A percentile compares a stretch with the other conserved stretches of the same genome.
phyloP scores from a whole-genome alignment of 768 basidiomycete species.

The Asterophora lycoperdoides region DNA sequence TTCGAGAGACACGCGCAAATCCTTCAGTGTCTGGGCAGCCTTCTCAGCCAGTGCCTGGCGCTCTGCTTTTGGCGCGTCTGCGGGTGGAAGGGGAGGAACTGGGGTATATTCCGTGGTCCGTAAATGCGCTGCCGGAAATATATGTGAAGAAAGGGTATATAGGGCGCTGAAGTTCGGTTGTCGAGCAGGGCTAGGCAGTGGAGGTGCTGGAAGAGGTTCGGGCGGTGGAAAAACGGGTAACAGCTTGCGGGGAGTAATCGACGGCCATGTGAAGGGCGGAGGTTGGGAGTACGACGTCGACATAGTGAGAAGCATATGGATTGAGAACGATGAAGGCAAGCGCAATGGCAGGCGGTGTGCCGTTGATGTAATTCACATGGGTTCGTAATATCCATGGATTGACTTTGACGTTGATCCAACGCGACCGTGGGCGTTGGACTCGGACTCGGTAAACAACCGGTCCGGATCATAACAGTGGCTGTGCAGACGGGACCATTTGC shows the following conservation, averaged over 20 bases:
- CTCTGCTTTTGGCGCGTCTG: slow-evolving; percentile 34
- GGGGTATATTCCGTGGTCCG: slow-evolving; percentile 41
- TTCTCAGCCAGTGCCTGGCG: slow-evolving; percentile 23
- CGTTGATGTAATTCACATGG: background rate
- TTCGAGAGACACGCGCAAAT: slow-evolving; percentile 27
- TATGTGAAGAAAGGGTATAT: slow-evolving; percentile 48
- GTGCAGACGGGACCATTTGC: too few relatives aligned
- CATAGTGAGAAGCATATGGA: background rate
- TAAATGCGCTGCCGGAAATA: slow-evolving; percentile 51
- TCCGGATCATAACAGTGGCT: too few relatives aligned
- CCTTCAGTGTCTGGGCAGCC: slow-evolving; percentile 22
- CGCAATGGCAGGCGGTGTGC: background rate
- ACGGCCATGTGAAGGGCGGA: slow-evolving; percentile 25
- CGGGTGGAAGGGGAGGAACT: slow-evolving; percentile 28
- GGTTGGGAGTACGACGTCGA: slow-evolving; percentile 19
- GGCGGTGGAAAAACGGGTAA: slow-evolving; percentile 38
- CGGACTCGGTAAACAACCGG: too few relatives aligned
- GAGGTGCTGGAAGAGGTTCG: slow-evolving; percentile 28
- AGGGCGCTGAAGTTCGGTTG: slow-evolving; percentile 28
- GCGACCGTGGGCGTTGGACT: too few relatives aligned
- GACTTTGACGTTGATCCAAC: too few relatives aligned
- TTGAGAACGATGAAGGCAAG: background rate
- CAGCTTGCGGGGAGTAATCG: slow-evolving; percentile 22
- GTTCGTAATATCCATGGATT: too few relatives aligned
- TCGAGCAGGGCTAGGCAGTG: slow-evolving; percentile 37